Evolutionary conservation across 768 basidiomycete species (phyloP).

Genomic region (Hygrophoropsis aurantiaca): DNA sequence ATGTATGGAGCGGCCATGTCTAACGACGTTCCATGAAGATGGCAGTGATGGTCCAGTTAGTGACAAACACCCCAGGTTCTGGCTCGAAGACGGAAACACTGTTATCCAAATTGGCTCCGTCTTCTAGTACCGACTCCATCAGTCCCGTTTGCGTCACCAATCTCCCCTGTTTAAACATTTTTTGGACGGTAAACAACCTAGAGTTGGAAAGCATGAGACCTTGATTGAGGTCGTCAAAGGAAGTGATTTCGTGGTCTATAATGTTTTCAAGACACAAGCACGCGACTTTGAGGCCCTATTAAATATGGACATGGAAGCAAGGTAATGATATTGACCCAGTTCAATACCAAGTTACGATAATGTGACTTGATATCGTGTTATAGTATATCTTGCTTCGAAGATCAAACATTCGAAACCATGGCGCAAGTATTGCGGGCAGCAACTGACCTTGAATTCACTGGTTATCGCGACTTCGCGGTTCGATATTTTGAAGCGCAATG

Average conservation of each 20-base stretch:
- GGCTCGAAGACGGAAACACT: constrained; percentile 36
- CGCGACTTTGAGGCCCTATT: constrained; percentile 4
- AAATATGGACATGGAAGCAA: constrained; percentile 2
- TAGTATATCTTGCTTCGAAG: constrained; percentile 20
- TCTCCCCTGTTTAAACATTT: constrained; percentile 33
- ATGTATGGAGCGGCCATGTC: too few species aligned
- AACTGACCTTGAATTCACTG: constrained; percentile 30
- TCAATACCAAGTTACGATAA: background rate
- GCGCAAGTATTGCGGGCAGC: constrained; percentile 36
- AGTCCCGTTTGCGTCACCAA: constrained; percentile 29
- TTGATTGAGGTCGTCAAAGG: constrained; percentile 8
- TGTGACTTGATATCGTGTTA: background rate
- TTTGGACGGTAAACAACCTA: constrained; percentile 7
- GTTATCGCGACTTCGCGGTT: constrained; percentile 28
- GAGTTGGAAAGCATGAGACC: background rate
- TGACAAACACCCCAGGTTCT: constrained; percentile 20
- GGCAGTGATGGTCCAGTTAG: background rate
- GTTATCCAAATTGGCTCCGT: constrained; percentile 31
- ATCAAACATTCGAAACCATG: constrained; percentile 28
- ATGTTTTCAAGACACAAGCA: background rate
- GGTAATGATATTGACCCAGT: constrained; percentile 27
- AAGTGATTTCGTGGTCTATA: background rate
- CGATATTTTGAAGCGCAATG: constrained; percentile 31
- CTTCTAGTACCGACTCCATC: constrained; percentile 36
- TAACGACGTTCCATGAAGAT: too few species aligned